phyloP scores from a whole-genome alignment of 805 yeast species.

The Wickerhamiella allomyrinae region DNA sequence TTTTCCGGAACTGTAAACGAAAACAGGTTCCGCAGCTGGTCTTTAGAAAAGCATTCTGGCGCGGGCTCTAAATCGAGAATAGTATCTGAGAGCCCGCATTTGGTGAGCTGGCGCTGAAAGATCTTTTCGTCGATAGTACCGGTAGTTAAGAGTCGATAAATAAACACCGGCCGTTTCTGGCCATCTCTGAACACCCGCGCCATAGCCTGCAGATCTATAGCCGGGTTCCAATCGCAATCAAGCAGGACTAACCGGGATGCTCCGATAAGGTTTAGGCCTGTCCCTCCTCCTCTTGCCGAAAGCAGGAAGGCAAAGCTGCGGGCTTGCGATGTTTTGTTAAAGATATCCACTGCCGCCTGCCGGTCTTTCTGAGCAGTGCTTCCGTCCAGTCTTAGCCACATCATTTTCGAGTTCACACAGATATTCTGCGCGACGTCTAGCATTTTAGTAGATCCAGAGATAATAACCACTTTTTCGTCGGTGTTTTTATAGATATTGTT shows the following conservation, averaged over 20 bases:
- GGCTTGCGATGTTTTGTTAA: conserved; percentile 37
- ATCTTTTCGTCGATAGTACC: conserved; percentile 87
- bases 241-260: conserved; percentile 74
- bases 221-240: conserved; percentile 97
- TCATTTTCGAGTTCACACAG: conserved; percentile 34
- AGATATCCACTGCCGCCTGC: conserved; percentile 48
- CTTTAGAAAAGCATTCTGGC: conserved; percentile 46
- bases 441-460: conserved; percentile 80
- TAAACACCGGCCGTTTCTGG: conserved; percentile 59
- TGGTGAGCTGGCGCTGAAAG: conserved; percentile 79
- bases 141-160: conserved; percentile 71
- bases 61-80: conserved; percentile 34
- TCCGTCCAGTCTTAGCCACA: conserved; percentile 66
- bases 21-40: conserved; percentile 64
- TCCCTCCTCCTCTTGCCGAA: conserved; percentile 88
- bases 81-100: conserved; percentile 60
- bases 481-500: conserved; percentile 30
- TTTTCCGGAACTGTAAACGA: conserved; percentile 35
- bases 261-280: conserved; percentile 79
- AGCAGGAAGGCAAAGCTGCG: conserved; percentile 50
- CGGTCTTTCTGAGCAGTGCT: conserved; percentile 56
- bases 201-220: conserved; percentile 87
- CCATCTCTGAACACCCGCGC: conserved; percentile 93
- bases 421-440: conserved; percentile 58
- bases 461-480: conserved; percentile 67